Conservation (phyloP, 148 eudicot species). For the Cornus controversa region DNA sequence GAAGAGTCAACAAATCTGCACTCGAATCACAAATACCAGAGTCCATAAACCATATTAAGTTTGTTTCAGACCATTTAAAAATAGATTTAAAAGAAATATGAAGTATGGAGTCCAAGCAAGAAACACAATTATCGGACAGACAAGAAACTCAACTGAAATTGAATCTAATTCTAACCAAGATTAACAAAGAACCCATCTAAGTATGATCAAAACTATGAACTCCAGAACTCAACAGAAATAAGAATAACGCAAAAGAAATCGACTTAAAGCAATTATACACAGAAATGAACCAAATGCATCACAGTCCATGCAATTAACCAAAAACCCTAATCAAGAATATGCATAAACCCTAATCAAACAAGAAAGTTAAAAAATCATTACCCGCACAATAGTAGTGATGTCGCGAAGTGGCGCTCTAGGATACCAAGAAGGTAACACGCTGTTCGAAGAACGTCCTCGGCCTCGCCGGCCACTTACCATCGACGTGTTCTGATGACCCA, state of each 20-base stretch:
- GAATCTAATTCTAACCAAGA: background rate
- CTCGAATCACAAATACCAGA: no score
- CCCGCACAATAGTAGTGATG: constrained; percentile 55
- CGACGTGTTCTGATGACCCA: constrained; percentile 24
- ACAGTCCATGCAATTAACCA: background rate
- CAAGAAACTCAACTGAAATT: background rate
- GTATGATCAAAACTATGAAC: no score
- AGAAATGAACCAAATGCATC: background rate
- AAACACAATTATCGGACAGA: background rate
- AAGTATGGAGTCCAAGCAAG: background rate
- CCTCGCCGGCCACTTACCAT: constrained; percentile 29
- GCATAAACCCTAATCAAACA: background rate
- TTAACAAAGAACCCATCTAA: background rate
- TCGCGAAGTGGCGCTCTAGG: constrained; percentile 66
- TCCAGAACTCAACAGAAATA: background rate
- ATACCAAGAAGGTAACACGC: constrained; percentile 65
- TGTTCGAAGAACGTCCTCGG: constrained; percentile 21
- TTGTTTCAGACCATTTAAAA: background rate
- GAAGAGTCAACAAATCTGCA: no score
- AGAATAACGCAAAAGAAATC: no score
- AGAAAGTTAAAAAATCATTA: constrained; percentile 21
- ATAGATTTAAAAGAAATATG: no score
- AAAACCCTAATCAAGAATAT: background rate
- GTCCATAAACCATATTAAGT: no score
- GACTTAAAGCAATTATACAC: no score